Percentiles rank a stretch among this genome's conserved stretches.
phyloP scores from a whole-genome alignment of 179 eudicot species.

The Heliamphora pulchella region DNA sequence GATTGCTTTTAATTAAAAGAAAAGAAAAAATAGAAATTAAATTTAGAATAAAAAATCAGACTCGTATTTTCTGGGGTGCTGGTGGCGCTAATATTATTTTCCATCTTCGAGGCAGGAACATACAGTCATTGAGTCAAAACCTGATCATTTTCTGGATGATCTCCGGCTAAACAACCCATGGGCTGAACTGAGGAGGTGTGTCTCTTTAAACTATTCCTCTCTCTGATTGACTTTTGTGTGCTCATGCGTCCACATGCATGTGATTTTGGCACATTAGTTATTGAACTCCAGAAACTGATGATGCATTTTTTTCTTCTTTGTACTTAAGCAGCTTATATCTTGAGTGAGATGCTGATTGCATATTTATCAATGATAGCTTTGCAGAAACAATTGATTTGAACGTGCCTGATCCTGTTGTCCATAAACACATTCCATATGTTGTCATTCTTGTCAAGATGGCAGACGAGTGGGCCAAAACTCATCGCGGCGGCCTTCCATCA shows the following conservation, averaged over 20 bases:
- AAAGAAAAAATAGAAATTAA: neutral
- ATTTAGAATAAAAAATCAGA: neutral
- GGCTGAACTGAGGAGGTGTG: conserved; percentile 78
- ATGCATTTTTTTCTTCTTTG: neutral
- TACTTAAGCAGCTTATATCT: conserved; percentile 8
- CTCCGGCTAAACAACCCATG: conserved; percentile 91
- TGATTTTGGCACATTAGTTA: neutral
- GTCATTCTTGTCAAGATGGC: conserved; percentile 83
- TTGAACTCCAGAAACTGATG: neutral
- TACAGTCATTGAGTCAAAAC: conserved; percentile 87
- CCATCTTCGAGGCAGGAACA: conserved; percentile 56
- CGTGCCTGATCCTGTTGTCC: conserved; percentile 73
- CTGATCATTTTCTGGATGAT: conserved; percentile 94
- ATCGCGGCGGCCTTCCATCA: conserved; percentile 71
- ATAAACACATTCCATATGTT: conserved; percentile 92
- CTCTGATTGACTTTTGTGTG: neutral
- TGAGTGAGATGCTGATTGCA: conserved; percentile 21
- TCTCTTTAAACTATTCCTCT: neutral
- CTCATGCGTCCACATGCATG: neutral
- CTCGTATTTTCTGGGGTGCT: neutral
- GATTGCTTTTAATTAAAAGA: conserved; percentile 1
- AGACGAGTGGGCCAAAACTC: conserved; percentile 83
- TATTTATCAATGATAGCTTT: conserved; percentile 40
- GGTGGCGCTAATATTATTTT: conserved; percentile 11
- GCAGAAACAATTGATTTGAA: conserved; percentile 74